Conservation (phyloP, 202 grass and related monocot genomes). For the Hordeum pubiflorum region DNA sequence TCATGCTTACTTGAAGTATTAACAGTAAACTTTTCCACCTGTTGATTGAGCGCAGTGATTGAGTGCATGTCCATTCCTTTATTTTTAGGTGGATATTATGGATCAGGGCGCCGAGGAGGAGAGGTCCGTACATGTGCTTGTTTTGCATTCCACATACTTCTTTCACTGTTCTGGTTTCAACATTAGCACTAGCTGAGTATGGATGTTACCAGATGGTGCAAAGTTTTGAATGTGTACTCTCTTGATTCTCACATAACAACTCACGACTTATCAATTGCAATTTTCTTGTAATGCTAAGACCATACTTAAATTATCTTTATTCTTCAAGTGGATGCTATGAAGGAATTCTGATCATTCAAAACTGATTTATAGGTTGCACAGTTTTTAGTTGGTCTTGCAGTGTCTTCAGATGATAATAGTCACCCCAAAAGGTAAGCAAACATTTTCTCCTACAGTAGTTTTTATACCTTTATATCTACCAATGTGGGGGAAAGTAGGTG, state of each 20-base stretch:
- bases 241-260: constrained; percentile 1
- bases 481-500: background rate
- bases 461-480: background rate
- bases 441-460: constrained; percentile 4
- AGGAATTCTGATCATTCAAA: constrained; percentile 6
- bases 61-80: constrained; percentile 8
- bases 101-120: constrained; percentile 79
- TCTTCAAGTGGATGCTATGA: constrained; percentile 22
- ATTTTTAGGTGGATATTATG: constrained; percentile 84
- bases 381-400: constrained; percentile 91
- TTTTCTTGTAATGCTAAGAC: constrained; percentile 1
- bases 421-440: constrained; percentile 63
- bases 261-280: background rate
- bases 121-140: constrained; percentile 46
- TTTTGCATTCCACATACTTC: constrained; percentile 4
- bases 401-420: constrained; percentile 68
- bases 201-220: constrained; percentile 2
- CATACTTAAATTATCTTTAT: constrained; percentile 1
- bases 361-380: constrained; percentile 66
- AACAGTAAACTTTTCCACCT: background rate
- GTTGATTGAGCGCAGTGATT: constrained; percentile 20
- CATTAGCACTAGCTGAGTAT: constrained; percentile 1
- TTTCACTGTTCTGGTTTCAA: constrained; percentile 4
- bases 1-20: constrained; percentile 1
- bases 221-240: background rate